Evolutionary conservation across 148 eudicot genomes (phyloP), one percentile per base, ranked within the genome.

Genomic region (Chenopodium quinoa): DNA sequence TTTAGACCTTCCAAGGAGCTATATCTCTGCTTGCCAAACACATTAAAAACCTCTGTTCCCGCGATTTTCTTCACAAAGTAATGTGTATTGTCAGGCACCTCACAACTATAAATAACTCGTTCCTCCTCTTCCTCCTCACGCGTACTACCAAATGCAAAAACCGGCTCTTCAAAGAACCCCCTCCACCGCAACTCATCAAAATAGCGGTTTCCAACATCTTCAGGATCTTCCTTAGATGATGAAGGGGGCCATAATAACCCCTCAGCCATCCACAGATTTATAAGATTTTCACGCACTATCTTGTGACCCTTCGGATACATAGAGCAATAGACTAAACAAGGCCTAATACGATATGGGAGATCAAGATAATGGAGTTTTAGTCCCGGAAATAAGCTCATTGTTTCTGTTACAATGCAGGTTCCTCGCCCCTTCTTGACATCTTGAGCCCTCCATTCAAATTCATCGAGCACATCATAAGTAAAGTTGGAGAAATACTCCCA

Each of bases 231-330:
- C 13, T 34, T 4, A n/a, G 66, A 62, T 62, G 66, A 62, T 19
- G 74, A 27, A 16, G 50, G n/a, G 22, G 48, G 8, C n/a, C 23
- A 71, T 10, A 71, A 71, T 2, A 37, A 37, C 22, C 50, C 74
- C 74, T 71, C 40, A 6, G 74, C 74, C 74, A 71, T 71, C 74
- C 74, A 71, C 25, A 34, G 48, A 71, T 37, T 71, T 29, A 71
- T 46, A 20, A 71, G 50, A 37, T 2, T 7, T 71, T 71, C 74
- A 2, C 74, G 37, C 74, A 71, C 50, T 40, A 71, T 17, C 22
- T 20, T 71, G 1, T 71, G 74, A 34, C 50, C 50, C 25, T 37
- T 13, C 11, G 50, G 50, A 37, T 71, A 71, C 23, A 71, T 34
- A 9, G 50, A 37, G 23, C 74, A 71, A 71, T 71, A 40, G 48